These are phyloP conservation scores for Scutellaria barbata DNA, from an alignment of 257 asterid species.

Conservation along the genomic window DNA sequence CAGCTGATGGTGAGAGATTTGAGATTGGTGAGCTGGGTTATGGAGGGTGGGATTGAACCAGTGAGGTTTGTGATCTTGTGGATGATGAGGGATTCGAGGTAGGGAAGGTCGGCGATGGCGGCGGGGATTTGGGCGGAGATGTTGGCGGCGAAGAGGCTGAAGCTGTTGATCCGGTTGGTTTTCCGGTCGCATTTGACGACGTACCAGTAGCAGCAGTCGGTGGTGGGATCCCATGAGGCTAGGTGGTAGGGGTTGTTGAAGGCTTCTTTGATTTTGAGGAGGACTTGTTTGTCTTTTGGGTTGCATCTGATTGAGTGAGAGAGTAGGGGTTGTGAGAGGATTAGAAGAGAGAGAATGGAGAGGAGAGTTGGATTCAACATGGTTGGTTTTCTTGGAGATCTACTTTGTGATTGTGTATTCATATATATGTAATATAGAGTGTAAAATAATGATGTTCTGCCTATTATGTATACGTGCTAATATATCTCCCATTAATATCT, in stretches of 20 bases:
- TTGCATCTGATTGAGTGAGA: slow-evolving; percentile 48
- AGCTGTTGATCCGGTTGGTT: slow-evolving; percentile 47
- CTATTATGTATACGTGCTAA: too few relatives aligned
- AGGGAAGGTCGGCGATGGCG: slow-evolving; percentile 55
- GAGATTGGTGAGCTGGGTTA: slow-evolving; percentile 47
- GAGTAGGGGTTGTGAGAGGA: slow-evolving; percentile 23
- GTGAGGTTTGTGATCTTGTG: slow-evolving; percentile 55
- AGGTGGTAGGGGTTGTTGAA: slow-evolving; percentile 55
- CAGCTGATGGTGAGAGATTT: slow-evolving; percentile 38
- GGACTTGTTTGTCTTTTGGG: slow-evolving; percentile 59
- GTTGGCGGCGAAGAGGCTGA: slow-evolving; percentile 47
- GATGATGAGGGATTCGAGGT: slow-evolving; percentile 41
- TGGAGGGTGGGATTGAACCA: slow-evolving; percentile 55
- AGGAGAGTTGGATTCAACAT: background rate
- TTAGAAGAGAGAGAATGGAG: slow-evolving; percentile 30
- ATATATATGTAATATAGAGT: too few relatives aligned
- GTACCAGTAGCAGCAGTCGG: slow-evolving; percentile 71
- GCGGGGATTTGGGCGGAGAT: slow-evolving; percentile 56
- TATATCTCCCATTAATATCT: too few relatives aligned
- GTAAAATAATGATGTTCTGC: too few relatives aligned
- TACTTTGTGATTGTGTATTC: too few relatives aligned
- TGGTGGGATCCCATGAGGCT: slow-evolving; percentile 58
- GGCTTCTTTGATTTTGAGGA: slow-evolving; percentile 50
- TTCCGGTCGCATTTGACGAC: slow-evolving; percentile 49
- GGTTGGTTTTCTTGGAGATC: background rate